These are phyloP conservation scores for Suillus clintonianus DNA, from an alignment of 768 basidiomycete genomes.

Conservation along the genomic window DNA sequence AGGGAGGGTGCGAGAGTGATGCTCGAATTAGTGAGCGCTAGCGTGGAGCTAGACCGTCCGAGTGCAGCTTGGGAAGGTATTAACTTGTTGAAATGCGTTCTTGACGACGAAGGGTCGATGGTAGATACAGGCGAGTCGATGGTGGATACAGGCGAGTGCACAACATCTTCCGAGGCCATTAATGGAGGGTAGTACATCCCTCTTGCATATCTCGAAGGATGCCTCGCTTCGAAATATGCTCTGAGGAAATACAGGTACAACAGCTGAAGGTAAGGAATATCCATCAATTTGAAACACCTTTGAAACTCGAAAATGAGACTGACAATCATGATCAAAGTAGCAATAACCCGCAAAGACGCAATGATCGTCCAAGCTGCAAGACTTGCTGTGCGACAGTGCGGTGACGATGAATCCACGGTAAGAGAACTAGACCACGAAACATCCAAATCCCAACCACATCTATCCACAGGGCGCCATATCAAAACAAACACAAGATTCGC, in stretches of 20 bases:
- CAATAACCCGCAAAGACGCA: conserved; percentile 50
- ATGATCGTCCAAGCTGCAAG: conserved; percentile 60
- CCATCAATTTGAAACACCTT: not conserved
- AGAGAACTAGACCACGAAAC: conserved; percentile 57
- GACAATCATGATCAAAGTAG: conserved; percentile 58
- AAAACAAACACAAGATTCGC: conserved; percentile 58
- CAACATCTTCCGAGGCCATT: conserved; percentile 22
- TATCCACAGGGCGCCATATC: conserved; percentile 49
- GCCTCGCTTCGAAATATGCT: conserved; percentile 16
- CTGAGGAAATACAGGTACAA: conserved; percentile 21
- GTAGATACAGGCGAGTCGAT: conserved; percentile 10
- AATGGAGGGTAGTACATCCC: conserved; percentile 16
- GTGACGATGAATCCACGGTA: conserved; percentile 21
- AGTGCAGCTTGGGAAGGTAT: not conserved
- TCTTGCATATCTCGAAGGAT: conserved; percentile 16
- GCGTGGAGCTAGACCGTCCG: conserved; percentile 20
- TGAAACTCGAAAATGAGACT: conserved; percentile 27
- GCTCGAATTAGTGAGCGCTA: conserved; percentile 26
- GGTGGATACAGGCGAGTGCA: conserved; percentile 16
- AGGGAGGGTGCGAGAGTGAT: conserved; percentile 28
- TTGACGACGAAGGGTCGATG: conserved; percentile 12
- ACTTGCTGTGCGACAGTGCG: conserved; percentile 15
- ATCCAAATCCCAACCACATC: conserved; percentile 70
- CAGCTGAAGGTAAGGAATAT: conserved; percentile 14
- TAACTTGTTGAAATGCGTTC: not conserved